Evolutionary conservation across 2,329 filamentous ascomycete genomes (phyloP), one percentile per base, ranked within the genome.

Genomic region (Neopestalotiopsis sp.): DNA sequence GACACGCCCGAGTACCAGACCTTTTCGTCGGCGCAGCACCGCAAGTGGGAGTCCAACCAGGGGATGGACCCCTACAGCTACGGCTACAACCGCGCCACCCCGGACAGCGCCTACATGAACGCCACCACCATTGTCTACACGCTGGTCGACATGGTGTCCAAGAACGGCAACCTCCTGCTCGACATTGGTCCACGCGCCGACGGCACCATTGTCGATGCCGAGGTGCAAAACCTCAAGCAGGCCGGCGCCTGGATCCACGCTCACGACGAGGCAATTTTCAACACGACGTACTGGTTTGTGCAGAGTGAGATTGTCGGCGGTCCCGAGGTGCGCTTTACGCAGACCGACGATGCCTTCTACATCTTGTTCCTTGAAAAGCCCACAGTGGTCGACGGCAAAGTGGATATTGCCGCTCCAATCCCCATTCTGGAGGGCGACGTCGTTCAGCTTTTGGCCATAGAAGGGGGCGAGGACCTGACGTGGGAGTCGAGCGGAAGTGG

Each of bases 61-160:
- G 87, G 87, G 34, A 87, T 89, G 84, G 86, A 89, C 72, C 86
- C 87, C 0, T 88, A 81, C 73, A 82, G 78, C 69, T 89, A 88
- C 69, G 86, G 86, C 4, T 89, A 84, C 77, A 89, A 89, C 73
- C 80, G 84, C 14, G 85, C 85, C 1, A 89, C 86, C 0, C 79
- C 83, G 0, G 72, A 78, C 6, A 74, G 72, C 1, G 78, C 78
- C n/a, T 88, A 87, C 74, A 84, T 88, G 81, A 86, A 83, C 63
- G 83, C 85, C 0, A 77, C 75, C 9, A 80, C 75, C 0, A 81
- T 88, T 34, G 80, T 88, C 3, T 77, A 78, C 7, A 79, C 78
- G 2, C 79, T 88, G 0, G 80, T 88, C 3, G 86, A 88, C 69
- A 87, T 88, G 71, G 81, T 86, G 0, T 80, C 80, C 68, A 88